Base-by-base conservation (phyloP, 352 stramenopile species). In the Globisporangium viniferum region DNA sequence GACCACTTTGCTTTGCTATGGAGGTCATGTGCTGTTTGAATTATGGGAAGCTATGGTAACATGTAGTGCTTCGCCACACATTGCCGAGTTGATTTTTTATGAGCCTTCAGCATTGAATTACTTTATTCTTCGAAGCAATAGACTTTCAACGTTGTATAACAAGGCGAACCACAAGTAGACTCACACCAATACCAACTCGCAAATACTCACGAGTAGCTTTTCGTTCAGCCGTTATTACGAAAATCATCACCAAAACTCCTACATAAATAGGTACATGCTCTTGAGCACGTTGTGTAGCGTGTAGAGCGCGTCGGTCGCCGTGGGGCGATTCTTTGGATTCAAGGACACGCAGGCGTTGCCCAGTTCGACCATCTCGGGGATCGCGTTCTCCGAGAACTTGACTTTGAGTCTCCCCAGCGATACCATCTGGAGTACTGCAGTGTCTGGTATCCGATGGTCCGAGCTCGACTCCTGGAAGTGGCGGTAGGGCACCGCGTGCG, bases 251-350 rank as follows among this genome's bases (percentile, higher is more conserved):
- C 14, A 46, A 46, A 46, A 24, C 24, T 12, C 15, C n/a, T 55
- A 55, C 48, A 31, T 55, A n/a, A 27, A 5, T 6, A 55, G 20
- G 20, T 54, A 31, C n/a, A 55, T 27, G n/a, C n/a, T 27, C 48
- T 55, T 55, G 48, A 61, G 35, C 35, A 61, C 27, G 35, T 44
- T 61, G 29, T 61, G 55, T 15, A 61, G 55, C 29, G 27, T 27
- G 55, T 3, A 61, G 29, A 46, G 29, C 18, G 9, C 55, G 14
- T 60, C 54, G 6, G 54, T 8, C 14, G 54, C 54, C 14, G 54
- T 60, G 6, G 54, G 54, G 10, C 54, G 20, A 8, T 60, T 24
- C 22, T 22, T 41, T 14, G 54, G 24, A 1, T 60, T 60, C 14
- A 41, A 5, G 22, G 54, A 35, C 20, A 54, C 46, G 2, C 46